Base-by-base conservation (phyloP, 2,329 filamentous ascomycete genomes). In the Acephala macrosclerotiorum region DNA sequence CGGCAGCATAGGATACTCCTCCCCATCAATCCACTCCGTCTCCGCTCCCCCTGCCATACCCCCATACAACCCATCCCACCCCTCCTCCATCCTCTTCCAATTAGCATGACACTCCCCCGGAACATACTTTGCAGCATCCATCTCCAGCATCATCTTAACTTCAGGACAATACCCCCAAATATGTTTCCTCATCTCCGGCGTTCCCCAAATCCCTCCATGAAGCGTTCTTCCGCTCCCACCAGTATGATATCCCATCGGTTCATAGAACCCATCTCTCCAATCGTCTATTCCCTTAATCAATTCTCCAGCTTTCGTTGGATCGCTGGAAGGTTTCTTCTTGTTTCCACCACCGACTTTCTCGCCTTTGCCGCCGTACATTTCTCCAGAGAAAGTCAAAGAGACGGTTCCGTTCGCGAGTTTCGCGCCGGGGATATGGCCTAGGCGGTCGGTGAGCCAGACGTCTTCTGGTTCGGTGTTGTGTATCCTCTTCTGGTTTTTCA, bases 231-330 rank as follows among this genome's bases (percentile, higher is more conserved):
- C 85, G 61, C 80, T 81, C 8, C 81, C 81, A 25, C 84, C 84
- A 1, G 83, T 84, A 72, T 88, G 85, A 73, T 85, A 87, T 51
- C 85, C 85, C 85, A 87, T 85, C 16, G 85, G 85, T 72, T 85
- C 75, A 72, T 86, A 86, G 70, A 81, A 82, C 16, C 83, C 83
- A n/a, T 80, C 75, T 61, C 83, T 79, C 81, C 82, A 85, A 72
- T 82, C 79, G 72, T 85, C 83, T 45, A 85, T 75, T 8, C 79
- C 83, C 49, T 77, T 68, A 42, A 83, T 74, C 49, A 74, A 45
- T 1, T 70, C 70, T 8, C 74, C 73, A 0, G 68, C 73, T 35
- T 71, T 75, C 49, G 60, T 61, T 35, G 61, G 67, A 63, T 71
- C 67, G 14, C 14, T 18, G 18, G 22, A 36, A 63, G 59, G 68